Evolutionary conservation across 495 filamentous ascomycete species (phyloP).

Genomic region (Melanomma pulvis-pyrius): DNA sequence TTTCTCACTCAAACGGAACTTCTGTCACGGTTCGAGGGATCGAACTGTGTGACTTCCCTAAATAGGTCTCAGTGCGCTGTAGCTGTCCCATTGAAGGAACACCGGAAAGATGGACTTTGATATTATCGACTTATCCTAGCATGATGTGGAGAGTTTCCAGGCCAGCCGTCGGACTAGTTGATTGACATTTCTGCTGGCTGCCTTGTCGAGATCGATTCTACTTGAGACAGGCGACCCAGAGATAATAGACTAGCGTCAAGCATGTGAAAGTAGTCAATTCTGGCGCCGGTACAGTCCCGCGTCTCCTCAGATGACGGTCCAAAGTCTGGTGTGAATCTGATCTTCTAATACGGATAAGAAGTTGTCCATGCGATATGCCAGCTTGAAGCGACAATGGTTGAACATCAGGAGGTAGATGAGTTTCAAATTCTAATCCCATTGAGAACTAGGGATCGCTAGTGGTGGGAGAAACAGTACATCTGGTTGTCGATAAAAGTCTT

Average conservation of each 20-base stretch:
- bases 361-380: constrained; percentile 19
- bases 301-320: not conserved
- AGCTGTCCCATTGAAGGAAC: not conserved
- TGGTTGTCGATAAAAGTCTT: not conserved
- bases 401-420: constrained; percentile 10
- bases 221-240: not conserved
- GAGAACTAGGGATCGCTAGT: constrained; percentile 12
- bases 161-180: not conserved
- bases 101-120: constrained; percentile 9
- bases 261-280: not conserved
- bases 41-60: constrained; percentile 9
- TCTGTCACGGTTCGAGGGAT: not conserved
- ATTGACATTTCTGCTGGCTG: constrained; percentile 11
- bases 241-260: not conserved
- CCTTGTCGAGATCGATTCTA: constrained; percentile 8
- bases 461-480: constrained; percentile 5
- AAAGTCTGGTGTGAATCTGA: not conserved
- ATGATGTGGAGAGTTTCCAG: constrained; percentile 6
- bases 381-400: constrained; percentile 15
- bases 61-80: constrained; percentile 14
- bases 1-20: constrained; percentile 1
- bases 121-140: constrained; percentile 6
- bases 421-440: not conserved
- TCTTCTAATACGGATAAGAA: not conserved
- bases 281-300: not conserved